Base-by-base conservation (phyloP, 305 asterid species). In the Fraxinus xanthoxyloides region DNA sequence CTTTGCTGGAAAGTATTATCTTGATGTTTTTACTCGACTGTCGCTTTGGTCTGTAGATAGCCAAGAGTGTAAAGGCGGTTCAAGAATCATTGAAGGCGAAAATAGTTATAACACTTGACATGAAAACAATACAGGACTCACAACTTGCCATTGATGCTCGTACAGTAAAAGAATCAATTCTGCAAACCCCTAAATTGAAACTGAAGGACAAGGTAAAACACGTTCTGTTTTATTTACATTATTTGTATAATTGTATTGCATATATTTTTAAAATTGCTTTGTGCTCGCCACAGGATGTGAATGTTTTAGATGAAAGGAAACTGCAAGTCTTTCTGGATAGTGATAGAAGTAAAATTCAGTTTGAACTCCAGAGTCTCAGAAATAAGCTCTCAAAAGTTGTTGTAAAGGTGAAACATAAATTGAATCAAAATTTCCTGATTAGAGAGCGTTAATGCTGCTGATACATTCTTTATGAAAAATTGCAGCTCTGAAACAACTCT, bases 81-180 rank as follows among this genome's bases (percentile, higher is more conserved):
- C 92, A 88, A 88, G 83, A 93, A 7, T 86, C 97, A 21, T 92
- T 95, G 82, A 34, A 26, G 63, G 97, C 92, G 61, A 86, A 94
- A 84, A 85, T 95, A 65, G 87, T 89, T 79, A 87, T 95, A 59
- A 87, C 91, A 65, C 98, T 95, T 79, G 97, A 95, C 85, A 85
- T 87, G 94, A 88, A 82, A 85, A 86, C 82, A 56, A 90, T 95
- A 80, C 86, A 87, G 77, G 93, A 87, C 32, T 90, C 97, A 78
- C 90, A 88, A n/a, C 93, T 95, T 40, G 75, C 83, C 72, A 75
- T 93, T 74, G 91, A 93, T 87, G 95, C 94, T 23, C 77, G 84
- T 83, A 86, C 83, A 43, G 97, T 95, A 21, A 95, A 91, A 87
- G 87, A 90, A 61, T 88, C 99, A 63, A 92, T 95, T 85, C 87